Percentiles rank a stretch among this genome's conserved stretches.
phyloP scores from a whole-genome alignment of 202 grass and related monocot species.

The Dendrocalamus latiflorus region DNA sequence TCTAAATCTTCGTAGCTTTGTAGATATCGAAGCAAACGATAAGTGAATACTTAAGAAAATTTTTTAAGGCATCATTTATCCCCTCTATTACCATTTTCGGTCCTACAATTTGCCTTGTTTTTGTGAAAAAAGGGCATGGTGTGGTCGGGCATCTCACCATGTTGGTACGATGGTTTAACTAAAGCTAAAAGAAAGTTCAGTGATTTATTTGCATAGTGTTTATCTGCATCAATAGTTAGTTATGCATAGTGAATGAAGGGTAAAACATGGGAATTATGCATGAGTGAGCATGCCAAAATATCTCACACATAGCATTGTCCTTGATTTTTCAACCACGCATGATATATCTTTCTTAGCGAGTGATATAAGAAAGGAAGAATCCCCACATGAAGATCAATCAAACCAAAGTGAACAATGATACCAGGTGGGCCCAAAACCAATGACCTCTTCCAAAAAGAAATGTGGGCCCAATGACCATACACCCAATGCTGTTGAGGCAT shows the following conservation, averaged over 20 bases:
- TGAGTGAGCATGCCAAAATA: neutral
- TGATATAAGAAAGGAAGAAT: too few relatives aligned
- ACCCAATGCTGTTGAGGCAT: neutral
- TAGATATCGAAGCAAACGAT: too few relatives aligned
- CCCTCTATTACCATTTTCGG: too few relatives aligned
- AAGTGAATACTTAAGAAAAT: too few relatives aligned
- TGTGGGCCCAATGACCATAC: neutral
- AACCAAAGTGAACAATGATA: neutral
- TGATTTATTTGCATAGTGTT: neutral
- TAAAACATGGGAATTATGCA: neutral
- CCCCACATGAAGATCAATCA: neutral
- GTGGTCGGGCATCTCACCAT: neutral
- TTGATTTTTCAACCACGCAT: too few relatives aligned
- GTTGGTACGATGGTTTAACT: neutral
- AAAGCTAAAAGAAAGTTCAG: neutral
- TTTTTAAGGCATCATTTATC: too few relatives aligned
- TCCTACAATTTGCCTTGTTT: too few relatives aligned
- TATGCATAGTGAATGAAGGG: neutral
- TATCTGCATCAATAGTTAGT: neutral
- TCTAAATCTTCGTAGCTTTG: too few relatives aligned
- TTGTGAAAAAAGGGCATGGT: neutral
- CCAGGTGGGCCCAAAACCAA: neutral
- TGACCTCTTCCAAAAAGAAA: neutral
- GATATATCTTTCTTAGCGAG: too few relatives aligned
- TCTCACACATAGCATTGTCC: neutral